phyloP scores from a whole-genome alignment of 768 basidiomycete species.

The Boletus rubroflammeus region DNA sequence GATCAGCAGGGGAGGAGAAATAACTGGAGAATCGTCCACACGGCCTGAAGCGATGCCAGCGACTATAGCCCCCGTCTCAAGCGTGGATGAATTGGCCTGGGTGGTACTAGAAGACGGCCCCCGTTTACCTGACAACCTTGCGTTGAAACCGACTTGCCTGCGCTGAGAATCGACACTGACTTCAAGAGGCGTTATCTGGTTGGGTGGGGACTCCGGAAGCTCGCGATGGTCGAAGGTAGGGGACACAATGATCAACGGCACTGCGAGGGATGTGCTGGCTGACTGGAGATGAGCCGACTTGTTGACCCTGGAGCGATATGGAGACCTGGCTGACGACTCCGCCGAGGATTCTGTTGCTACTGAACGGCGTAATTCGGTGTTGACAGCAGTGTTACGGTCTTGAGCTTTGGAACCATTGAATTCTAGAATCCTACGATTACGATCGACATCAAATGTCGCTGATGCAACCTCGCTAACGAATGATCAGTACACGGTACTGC shows the following conservation, averaged over 20 bases:
- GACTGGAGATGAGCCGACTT: neutral
- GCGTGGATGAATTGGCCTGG: neutral
- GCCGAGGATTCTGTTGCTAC: neutral
- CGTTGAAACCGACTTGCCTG: neutral
- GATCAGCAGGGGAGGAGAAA: neutral
- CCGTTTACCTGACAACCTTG: neutral
- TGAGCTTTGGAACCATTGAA: neutral
- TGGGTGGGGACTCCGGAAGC: neutral
- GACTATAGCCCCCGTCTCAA: neutral
- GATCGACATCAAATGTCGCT: neutral
- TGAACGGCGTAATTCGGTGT: neutral
- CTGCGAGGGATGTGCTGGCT: neutral
- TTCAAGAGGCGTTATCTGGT: neutral
- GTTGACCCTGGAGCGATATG: neutral
- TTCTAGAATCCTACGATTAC: neutral
- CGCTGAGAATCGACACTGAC: neutral
- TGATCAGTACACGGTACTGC: neutral
- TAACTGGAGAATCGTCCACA: neutral
- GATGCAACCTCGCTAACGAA: conserved; percentile 3
- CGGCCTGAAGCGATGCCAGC: neutral
- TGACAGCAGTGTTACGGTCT: neutral
- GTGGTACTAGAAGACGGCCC: neutral
- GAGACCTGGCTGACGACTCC: neutral
- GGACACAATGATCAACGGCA: conserved; percentile 3
- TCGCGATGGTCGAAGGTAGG: neutral